Percentiles rank a stretch among this genome's conserved stretches.
Conservation (phyloP, 305 asterid species). For the Rubia tinctorum region DNA sequence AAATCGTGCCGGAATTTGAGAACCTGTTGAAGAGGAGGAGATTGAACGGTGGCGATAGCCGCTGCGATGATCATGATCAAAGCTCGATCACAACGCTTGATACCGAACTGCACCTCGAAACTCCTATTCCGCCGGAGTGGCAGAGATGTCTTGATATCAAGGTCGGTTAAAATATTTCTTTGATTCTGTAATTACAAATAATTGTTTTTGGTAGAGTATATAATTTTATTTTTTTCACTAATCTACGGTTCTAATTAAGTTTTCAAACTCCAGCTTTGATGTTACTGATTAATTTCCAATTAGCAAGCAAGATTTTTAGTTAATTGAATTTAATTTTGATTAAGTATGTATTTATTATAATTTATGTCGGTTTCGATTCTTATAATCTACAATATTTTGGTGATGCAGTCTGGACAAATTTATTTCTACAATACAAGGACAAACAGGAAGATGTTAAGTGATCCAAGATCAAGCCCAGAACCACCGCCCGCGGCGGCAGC, state of each 20-base stretch:
- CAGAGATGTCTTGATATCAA: conserved; percentile 66
- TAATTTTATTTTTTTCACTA: no score
- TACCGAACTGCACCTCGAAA: conserved; percentile 27
- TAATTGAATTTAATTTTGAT: no score
- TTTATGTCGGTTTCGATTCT: background rate
- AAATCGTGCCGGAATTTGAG: conserved; percentile 28
- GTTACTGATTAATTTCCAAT: no score
- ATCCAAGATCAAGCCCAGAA: conserved; percentile 35
- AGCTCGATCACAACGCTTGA: conserved; percentile 21
- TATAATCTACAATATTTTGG: background rate
- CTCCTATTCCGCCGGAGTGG: conserved; percentile 61
- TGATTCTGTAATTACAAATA: no score
- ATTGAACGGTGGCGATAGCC: conserved; percentile 38
- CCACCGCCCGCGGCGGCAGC: conserved; percentile 12
- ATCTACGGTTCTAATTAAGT: no score
- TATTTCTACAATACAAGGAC: conserved; percentile 56
- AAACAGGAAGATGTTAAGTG: conserved; percentile 39
- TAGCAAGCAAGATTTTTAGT: no score
- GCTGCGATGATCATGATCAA: conserved; percentile 10
- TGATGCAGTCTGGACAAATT: conserved; percentile 55
- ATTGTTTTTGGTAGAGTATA: no score
- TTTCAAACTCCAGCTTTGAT: no score
- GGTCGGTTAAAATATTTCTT: conserved; percentile 27
- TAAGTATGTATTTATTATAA: no score
- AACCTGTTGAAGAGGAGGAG: conserved; percentile 55